Percentiles rank a stretch among this genome's conserved stretches.
These are phyloP conservation scores for Pythium rishiriense DNA, from an alignment of 352 stramenopile species.

Conservation along the genomic window DNA sequence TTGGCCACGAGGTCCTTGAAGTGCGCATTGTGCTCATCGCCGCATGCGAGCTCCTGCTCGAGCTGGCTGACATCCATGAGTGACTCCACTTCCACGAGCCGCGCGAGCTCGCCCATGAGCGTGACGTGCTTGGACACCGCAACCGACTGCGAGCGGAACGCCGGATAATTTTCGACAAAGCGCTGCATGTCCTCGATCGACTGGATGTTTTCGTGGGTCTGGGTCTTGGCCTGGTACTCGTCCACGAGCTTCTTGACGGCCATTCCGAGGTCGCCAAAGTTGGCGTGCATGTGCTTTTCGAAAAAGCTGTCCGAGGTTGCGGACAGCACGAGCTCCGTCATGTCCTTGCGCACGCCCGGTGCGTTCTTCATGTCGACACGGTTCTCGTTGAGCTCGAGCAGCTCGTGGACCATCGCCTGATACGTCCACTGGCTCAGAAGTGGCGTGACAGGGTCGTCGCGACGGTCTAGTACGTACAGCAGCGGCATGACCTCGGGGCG, in stretches of 20 bases:
- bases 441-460: constrained; percentile 98
- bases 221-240: constrained; percentile 81
- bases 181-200: constrained; percentile 98
- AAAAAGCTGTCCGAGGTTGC: constrained; percentile 97
- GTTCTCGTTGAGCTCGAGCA: constrained; percentile 98
- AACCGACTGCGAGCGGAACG: constrained; percentile 94
- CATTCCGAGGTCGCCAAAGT: constrained; percentile 97
- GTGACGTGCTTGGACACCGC: constrained; percentile 99
- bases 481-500: constrained; percentile 78
- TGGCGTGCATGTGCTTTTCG: constrained; percentile 94
- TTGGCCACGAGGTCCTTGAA: constrained; percentile 82
- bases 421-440: constrained; percentile 98
- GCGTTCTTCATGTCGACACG: constrained; percentile 94
- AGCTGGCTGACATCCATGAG: constrained; percentile 99
- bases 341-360: constrained; percentile 94
- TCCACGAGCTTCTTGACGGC: constrained; percentile 96
- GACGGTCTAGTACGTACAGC: constrained; percentile 96
- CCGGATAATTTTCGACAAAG: constrained; percentile 98
- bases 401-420: constrained; percentile 99
- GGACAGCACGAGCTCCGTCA: constrained; percentile 97
- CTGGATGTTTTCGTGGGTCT: constrained; percentile 86
- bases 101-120: constrained; percentile 96
- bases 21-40: constrained; percentile 81
- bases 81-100: constrained; percentile 95
- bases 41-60: constrained; percentile 91